A percentile compares a stretch with the other conserved stretches of the same genome.
Evolutionary conservation across 169 alveolate genomes (phyloP).

Genomic region (Plasmodium malariae): DNA sequence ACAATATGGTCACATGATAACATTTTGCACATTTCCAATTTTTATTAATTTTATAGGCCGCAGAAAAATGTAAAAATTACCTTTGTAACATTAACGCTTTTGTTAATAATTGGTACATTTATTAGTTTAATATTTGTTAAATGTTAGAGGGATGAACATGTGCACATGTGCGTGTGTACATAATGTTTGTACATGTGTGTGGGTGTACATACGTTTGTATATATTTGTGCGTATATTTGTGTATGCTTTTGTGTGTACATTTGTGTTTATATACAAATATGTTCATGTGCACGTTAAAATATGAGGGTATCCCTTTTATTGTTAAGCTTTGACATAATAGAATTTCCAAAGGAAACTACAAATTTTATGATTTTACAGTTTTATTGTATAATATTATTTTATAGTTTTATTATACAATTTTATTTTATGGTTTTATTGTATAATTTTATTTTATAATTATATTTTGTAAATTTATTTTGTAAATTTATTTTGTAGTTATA

Average conservation of each 20-base stretch:
- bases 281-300: neutral
- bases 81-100: neutral
- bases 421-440: no score
- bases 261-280: neutral
- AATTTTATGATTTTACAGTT: no score
- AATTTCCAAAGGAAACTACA: no score
- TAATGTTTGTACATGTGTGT: no score
- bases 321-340: no score
- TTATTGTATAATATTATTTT: no score
- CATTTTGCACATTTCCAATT: neutral
- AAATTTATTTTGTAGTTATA: no score
- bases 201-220: neutral
- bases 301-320: no score
- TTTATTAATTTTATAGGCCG: conserved; percentile 13
- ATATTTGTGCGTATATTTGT: neutral
- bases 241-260: neutral
- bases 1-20: no score
- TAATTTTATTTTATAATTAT: no score
- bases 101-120: conserved; percentile 7
- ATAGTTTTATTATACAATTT: no score
- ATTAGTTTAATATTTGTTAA: conserved; percentile 11
- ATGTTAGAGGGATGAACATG: conserved; percentile 4
- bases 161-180: conserved; percentile 6
- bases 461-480: no score
- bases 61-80: conserved; percentile 10